Evolutionary conservation across 2,329 filamentous ascomycete species (phyloP).

Genomic region (Arachnomyces sp.): DNA sequence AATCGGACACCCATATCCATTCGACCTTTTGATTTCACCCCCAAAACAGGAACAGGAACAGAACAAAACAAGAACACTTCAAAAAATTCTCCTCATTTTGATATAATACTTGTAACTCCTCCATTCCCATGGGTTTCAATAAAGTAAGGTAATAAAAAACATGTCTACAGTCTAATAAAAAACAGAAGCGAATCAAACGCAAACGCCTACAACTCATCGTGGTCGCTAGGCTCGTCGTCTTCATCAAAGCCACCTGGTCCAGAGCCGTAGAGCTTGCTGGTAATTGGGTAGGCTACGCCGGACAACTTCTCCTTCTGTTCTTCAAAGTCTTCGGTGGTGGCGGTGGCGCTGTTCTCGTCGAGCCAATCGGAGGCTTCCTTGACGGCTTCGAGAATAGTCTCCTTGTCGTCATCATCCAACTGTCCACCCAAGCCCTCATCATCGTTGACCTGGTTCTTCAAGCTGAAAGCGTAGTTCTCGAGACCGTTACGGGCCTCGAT

Average conservation of each 20-base stretch:
- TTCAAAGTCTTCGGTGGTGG: slow-evolving; percentile 88
- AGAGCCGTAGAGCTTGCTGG: slow-evolving; percentile 84
- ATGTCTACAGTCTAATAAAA: too few species aligned
- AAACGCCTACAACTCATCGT: slow-evolving; percentile 66
- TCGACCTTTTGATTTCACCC: too few species aligned
- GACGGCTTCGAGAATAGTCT: slow-evolving; percentile 86
- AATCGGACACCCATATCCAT: too few species aligned
- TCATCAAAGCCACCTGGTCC: slow-evolving; percentile 56
- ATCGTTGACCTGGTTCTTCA: slow-evolving; percentile 99
- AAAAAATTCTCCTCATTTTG: too few species aligned
- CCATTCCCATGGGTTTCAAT: too few species aligned
- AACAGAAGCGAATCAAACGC: not conserved
- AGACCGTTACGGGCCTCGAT: slow-evolving; percentile 94
- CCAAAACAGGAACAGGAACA: slow-evolving; percentile 3
- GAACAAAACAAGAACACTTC: slow-evolving; percentile 1
- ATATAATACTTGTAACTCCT: too few species aligned
- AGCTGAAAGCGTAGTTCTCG: slow-evolving; percentile 97
- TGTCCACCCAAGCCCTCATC: slow-evolving; percentile 95
- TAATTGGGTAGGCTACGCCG: slow-evolving; percentile 95
- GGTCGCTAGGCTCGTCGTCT: slow-evolving; percentile 60
- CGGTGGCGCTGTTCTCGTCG: slow-evolving; percentile 82
- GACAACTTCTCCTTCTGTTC: slow-evolving; percentile 99
- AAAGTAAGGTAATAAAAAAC: too few species aligned
- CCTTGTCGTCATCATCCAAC: slow-evolving; percentile 98
- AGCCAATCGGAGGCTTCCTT: slow-evolving; percentile 98